A percentile compares a stretch with the other conserved stretches of the same genome.
phyloP scores from a whole-genome alignment of 116 monocot genomes.

The Zostera marina region DNA sequence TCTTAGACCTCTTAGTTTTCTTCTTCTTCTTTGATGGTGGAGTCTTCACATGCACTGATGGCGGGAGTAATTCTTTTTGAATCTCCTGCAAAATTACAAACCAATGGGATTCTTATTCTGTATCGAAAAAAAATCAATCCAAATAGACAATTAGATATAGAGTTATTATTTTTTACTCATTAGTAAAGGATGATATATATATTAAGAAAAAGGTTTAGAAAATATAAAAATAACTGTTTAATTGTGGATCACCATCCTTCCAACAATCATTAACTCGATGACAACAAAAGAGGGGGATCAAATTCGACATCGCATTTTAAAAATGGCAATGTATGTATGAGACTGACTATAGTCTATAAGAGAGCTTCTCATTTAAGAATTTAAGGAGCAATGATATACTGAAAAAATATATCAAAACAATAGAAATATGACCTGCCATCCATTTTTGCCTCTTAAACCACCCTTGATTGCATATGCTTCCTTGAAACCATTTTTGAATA shows the following conservation, averaged over 20 bases:
- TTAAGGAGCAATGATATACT: not conserved
- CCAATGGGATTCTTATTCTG: not conserved
- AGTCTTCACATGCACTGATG: conserved; percentile 44
- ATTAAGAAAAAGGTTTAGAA: no score
- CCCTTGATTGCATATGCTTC: conserved; percentile 92
- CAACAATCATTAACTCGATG: no score
- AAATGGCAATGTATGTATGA: no score
- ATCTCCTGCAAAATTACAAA: conserved; percentile 27
- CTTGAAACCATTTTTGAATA: conserved; percentile 79
- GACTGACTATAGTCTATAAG: no score
- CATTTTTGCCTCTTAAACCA: conserved; percentile 82
- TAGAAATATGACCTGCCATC: conserved; percentile 63
- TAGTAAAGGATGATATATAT: no score
- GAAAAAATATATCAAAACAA: not conserved
- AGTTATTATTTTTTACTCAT: no score
- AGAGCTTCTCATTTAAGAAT: not conserved
- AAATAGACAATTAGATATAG: not conserved
- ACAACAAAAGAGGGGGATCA: no score
- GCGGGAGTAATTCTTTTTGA: conserved; percentile 76
- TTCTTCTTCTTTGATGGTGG: conserved; percentile 41
- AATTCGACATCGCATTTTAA: no score
- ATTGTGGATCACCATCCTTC: no score
- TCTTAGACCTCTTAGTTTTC: not conserved
- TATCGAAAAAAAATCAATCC: not conserved
- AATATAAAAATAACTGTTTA: no score